A percentile compares a stretch with the other conserved stretches of the same genome.
Conservation (phyloP, 495 filamentous ascomycete species). For the Hypoxylon trugodes region DNA sequence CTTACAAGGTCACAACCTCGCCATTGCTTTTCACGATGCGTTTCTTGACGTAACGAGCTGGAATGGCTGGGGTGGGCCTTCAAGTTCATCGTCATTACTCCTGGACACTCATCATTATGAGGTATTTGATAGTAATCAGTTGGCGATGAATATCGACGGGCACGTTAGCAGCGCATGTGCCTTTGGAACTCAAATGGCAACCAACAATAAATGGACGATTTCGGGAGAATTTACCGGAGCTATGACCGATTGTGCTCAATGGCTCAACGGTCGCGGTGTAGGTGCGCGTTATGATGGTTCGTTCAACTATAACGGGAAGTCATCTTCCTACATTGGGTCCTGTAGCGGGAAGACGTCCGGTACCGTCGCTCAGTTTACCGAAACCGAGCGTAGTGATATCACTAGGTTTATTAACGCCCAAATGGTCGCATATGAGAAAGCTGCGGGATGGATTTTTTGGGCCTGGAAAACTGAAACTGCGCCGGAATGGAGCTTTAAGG, state of each 20-base stretch:
- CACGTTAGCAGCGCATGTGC: conserved; percentile 65
- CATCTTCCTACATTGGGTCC: conserved; percentile 45
- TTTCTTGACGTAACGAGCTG: conserved; percentile 70
- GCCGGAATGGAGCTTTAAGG: conserved; percentile 83
- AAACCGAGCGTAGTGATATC: conserved; percentile 64
- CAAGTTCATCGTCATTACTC: conserved; percentile 67
- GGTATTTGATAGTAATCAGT: conserved; percentile 68
- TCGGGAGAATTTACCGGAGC: conserved; percentile 76
- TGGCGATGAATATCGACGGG: conserved; percentile 55
- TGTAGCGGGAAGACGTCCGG: conserved; percentile 71
- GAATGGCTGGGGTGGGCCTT: conserved; percentile 70
- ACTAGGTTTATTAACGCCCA: conserved; percentile 74
- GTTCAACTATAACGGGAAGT: conserved; percentile 47
- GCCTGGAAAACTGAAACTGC: conserved; percentile 84
- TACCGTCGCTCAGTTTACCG: conserved; percentile 59
- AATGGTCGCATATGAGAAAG: conserved; percentile 75
- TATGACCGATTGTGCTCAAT: conserved; percentile 78
- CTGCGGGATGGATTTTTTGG: conserved; percentile 81
- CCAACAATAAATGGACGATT: conserved; percentile 74
- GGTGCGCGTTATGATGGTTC: conserved; percentile 77
- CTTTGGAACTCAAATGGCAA: conserved; percentile 53
- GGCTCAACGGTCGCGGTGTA: conserved; percentile 73
- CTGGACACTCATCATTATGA: conserved; percentile 76
- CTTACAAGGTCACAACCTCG: conserved; percentile 61
- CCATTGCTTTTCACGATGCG: conserved; percentile 72